Percentiles rank a stretch among this genome's conserved stretches.
Evolutionary conservation across 768 basidiomycete species (phyloP).

Genomic region (Rubroboletus pulcherrimus): DNA sequence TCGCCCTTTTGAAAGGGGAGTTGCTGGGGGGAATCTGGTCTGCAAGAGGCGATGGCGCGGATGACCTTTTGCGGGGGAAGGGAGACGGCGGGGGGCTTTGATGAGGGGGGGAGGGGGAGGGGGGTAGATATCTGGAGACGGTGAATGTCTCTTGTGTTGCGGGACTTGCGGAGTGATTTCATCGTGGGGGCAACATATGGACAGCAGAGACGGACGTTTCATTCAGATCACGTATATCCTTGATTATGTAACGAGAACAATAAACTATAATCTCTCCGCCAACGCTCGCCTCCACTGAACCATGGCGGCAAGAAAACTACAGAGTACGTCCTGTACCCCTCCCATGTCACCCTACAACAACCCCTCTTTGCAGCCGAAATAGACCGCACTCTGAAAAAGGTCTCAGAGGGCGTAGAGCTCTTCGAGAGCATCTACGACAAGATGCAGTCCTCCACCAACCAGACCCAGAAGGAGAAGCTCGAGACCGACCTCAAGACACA

Average conservation of each 20-base stretch:
- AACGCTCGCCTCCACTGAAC: conserved; percentile 16
- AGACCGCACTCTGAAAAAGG: conserved; percentile 97
- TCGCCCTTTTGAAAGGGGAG: conserved; percentile 92
- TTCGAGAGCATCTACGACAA: conserved; percentile 97
- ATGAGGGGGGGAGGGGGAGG: conserved; percentile 45
- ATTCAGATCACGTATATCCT: no score
- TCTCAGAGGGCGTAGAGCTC: conserved; percentile 90
- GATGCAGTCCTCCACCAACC: conserved; percentile 93
- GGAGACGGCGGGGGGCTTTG: conserved; percentile 58
- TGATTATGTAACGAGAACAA: conserved; percentile 23
- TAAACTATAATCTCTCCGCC: neutral
- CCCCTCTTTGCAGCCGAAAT: conserved; percentile 76
- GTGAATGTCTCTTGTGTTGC: conserved; percentile 47
- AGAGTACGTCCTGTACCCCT: conserved; percentile 48
- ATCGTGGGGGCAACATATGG: conserved; percentile 37
- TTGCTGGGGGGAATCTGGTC: conserved; percentile 73
- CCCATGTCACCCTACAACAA: neutral
- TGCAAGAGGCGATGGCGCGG: conserved; percentile 67
- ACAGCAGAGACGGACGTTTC: neutral
- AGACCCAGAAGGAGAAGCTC: conserved; percentile 98
- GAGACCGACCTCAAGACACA: conserved; percentile 96
- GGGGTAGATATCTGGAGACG: conserved; percentile 70
- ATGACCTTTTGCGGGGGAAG: conserved; percentile 94
- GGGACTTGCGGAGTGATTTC: conserved; percentile 82
- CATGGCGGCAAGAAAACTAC: conserved; percentile 91